Percentiles rank a stretch among this genome's conserved stretches.
phyloP scores from a whole-genome alignment of 1,139 yeast genomes.

The Candida mesenterica region DNA sequence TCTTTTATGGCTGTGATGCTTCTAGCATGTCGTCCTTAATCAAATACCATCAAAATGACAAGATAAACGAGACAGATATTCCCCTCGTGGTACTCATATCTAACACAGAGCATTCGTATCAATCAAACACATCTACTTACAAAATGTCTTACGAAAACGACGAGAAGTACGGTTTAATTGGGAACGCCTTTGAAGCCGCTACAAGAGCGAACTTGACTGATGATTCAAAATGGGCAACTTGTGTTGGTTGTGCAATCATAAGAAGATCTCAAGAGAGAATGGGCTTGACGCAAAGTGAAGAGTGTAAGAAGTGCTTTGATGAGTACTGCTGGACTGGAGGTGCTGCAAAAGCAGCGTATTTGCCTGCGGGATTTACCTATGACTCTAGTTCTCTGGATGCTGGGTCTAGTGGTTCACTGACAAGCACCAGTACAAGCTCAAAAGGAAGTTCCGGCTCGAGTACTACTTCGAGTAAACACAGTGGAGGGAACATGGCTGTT shows the following conservation, averaged over 20 bases:
- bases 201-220: constrained; percentile 35
- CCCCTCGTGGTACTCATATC: constrained; percentile 43
- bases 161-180: constrained; percentile 31
- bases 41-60: constrained; percentile 25
- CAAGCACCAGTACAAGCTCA: neutral
- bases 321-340: constrained; percentile 42
- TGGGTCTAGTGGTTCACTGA: neutral
- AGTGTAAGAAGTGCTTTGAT: constrained; percentile 39
- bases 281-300: constrained; percentile 36
- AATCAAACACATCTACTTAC: constrained; percentile 39
- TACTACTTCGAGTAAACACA: neutral
- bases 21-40: constrained; percentile 28
- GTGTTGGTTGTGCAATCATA: constrained; percentile 49
- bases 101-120: constrained; percentile 30
- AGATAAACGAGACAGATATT: constrained; percentile 32
- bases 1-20: constrained; percentile 44
- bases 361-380: constrained; percentile 10
- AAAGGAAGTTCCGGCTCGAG: neutral
- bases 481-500: neutral
- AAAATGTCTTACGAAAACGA: constrained; percentile 38
- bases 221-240: constrained; percentile 39
- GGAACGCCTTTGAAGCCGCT: constrained; percentile 41
- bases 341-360: constrained; percentile 18
- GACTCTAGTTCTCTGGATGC: constrained; percentile 2
- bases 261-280: constrained; percentile 43